phyloP scores from a whole-genome alignment of 805 yeast species.

The Starmera dryadoides region DNA sequence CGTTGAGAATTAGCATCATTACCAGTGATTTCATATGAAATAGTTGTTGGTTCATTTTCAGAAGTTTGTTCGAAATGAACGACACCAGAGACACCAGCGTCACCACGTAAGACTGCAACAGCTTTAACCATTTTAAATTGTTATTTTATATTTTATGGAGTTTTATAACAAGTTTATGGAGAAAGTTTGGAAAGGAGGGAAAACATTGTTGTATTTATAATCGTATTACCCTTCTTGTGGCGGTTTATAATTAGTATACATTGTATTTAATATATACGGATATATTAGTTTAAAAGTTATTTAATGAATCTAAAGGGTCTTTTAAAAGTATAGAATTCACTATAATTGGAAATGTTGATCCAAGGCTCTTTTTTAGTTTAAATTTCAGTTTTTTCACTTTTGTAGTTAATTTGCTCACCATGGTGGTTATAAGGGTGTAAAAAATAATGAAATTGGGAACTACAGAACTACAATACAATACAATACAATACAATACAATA shows the following conservation, averaged over 20 bases:
- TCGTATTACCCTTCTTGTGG: not conserved
- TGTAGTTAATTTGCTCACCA: conserved; percentile 10
- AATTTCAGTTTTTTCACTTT: conserved; percentile 7
- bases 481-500: no score
- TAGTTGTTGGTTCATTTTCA: conserved; percentile 76
- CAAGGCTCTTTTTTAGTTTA: no score
- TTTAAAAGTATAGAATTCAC: no score
- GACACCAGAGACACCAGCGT: conserved; percentile 78
- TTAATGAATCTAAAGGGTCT: no score
- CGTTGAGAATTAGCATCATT: conserved; percentile 81
- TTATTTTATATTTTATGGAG: no score
- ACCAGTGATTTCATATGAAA: conserved; percentile 85
- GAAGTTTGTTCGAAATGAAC: conserved; percentile 81
- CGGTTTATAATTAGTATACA: no score
- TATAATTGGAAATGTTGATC: no score
- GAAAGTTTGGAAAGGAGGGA: not conserved
- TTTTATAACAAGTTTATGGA: no score
- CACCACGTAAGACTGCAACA: conserved; percentile 94
- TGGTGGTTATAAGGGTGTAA: not conserved
- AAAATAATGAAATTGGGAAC: no score
- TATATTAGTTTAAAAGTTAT: no score
- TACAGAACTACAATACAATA: no score
- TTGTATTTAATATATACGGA: no score
- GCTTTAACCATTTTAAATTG: conserved; percentile 24
- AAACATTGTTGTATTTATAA: not conserved